phyloP scores from a whole-genome alignment of 768 basidiomycete species.

The Boletellus ananas region DNA sequence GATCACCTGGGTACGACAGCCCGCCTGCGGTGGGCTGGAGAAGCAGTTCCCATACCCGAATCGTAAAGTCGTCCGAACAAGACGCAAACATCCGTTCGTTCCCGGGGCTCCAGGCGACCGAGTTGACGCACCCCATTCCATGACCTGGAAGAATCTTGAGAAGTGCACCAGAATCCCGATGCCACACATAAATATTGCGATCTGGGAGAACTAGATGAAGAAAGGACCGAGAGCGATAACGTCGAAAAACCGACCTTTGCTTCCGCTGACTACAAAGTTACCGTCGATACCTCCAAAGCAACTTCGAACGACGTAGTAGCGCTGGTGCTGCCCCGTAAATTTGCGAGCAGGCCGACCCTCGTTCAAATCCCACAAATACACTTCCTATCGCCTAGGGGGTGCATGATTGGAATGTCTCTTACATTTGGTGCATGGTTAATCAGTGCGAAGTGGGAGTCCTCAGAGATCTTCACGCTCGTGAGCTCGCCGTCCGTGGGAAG shows the following conservation, averaged over 20 bases:
- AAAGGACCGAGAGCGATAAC: slow-evolving; percentile 1
- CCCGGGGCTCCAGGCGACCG: slow-evolving; percentile 95
- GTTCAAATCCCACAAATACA: slow-evolving; percentile 81
- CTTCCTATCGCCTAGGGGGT: slow-evolving; percentile 57
- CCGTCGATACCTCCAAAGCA: slow-evolving; percentile 91
- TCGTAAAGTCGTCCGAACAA: slow-evolving; percentile 88
- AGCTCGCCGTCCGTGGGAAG: slow-evolving; percentile 72
- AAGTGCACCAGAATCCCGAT: slow-evolving; percentile 75
- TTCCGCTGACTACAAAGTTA: slow-evolving; percentile 89
- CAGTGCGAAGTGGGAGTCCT: slow-evolving; percentile 82
- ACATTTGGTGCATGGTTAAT: slow-evolving; percentile 88
- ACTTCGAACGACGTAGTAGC: slow-evolving; percentile 81
- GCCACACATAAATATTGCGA: slow-evolving; percentile 93
- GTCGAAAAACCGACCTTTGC: slow-evolving; percentile 66
- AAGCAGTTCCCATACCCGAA: slow-evolving; percentile 80
- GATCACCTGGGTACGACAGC: slow-evolving; percentile 17
- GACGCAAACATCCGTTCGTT: slow-evolving; percentile 93
- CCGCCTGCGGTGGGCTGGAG: slow-evolving; percentile 20
- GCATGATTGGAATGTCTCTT: slow-evolving; percentile 29
- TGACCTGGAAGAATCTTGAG: slow-evolving; percentile 91
- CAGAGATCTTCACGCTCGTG: slow-evolving; percentile 83
- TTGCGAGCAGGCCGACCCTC: slow-evolving; percentile 68
- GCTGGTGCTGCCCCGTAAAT: slow-evolving; percentile 83
- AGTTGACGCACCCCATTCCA: slow-evolving; percentile 83
- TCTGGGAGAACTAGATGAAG: slow-evolving; percentile 48